Evolutionary conservation across 495 filamentous ascomycete species (phyloP), one percentile per base, ranked within the genome.

Genomic region (Penicillium psychrofluorescens): DNA sequence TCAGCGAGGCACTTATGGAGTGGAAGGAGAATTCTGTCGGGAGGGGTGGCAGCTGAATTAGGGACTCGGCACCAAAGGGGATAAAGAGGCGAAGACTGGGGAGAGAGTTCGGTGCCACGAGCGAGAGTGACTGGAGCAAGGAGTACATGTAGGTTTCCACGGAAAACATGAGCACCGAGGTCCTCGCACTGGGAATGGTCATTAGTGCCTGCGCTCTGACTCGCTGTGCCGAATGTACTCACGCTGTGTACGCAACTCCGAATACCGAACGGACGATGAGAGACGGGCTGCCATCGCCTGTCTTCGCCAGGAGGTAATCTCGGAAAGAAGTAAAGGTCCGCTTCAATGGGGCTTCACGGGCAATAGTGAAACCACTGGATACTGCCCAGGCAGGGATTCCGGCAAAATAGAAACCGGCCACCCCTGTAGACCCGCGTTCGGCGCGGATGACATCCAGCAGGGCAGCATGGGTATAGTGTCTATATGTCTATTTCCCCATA

Each of bases 121-220:
- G 58, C 16, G 64, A 63, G 9, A 75, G 64, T 12, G 68, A 61
- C 48, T 77, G 74, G n/a, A 77, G 58, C 22, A 70, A 51, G 36
- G 69, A 69, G 45, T 64, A 74, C 57, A 75, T 68, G 46, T 75
- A 70, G 22, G 69, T 58, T 45, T 74, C 67, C 31, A 68, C 57
- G 27, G 68, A 64, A 15, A 74, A 46, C 10, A 68, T 46, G 27
- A 75, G 59, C 22, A 68, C 53, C 2, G 54, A 50, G 33, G 56
- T 58, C 48, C 64, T 55, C n/a, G 65, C 52, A 29, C 70, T 73
- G 38, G 8, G 22, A 45, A 8, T 29, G 0, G 13, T 22, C 10
- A 36, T 63, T 45, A 68, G 51, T 36, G 33, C 29, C 29, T 33
- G 33, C n/a, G 14, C 9, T 33, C 3, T n/a, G 10, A 6, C 3